Evolutionary conservation across 768 basidiomycete genomes (phyloP).

Genomic region (Gautieria morchelliformis): DNA sequence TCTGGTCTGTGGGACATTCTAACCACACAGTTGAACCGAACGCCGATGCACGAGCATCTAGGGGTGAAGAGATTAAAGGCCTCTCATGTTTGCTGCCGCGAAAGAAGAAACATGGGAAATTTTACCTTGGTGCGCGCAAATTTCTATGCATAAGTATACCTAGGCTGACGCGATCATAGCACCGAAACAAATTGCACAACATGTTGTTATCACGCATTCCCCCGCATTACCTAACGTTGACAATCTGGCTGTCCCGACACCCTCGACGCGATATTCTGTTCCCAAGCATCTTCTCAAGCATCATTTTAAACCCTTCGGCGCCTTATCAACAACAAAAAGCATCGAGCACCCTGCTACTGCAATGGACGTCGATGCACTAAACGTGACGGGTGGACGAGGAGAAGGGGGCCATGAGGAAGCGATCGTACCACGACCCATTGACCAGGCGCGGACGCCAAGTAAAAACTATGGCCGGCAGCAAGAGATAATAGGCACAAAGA

Average conservation of each 20-base stretch:
- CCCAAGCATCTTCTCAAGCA: slow-evolving; percentile 55
- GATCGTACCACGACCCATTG: slow-evolving; percentile 13
- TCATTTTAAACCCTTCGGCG: slow-evolving; percentile 51
- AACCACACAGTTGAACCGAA: background rate
- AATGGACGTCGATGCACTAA: slow-evolving; percentile 17
- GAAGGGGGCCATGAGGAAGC: slow-evolving; percentile 10
- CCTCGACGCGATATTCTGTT: slow-evolving; percentile 45
- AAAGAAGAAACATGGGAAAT: slow-evolving; percentile 45
- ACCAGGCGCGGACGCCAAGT: background rate
- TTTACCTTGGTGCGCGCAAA: slow-evolving; percentile 42
- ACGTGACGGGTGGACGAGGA: background rate
- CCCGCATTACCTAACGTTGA: slow-evolving; percentile 17
- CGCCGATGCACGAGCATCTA: slow-evolving; percentile 22
- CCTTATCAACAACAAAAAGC: slow-evolving; percentile 22
- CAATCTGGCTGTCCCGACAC: slow-evolving; percentile 14
- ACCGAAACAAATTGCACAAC: slow-evolving; percentile 48
- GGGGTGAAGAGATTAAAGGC: slow-evolving; percentile 55
- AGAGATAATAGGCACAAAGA: slow-evolving; percentile 29
- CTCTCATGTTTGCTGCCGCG: slow-evolving; percentile 59
- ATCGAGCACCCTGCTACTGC: background rate
- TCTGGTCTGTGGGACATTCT: slow-evolving; percentile 51
- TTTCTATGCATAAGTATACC: background rate
- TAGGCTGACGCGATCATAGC: slow-evolving; percentile 26
- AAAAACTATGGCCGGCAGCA: background rate
- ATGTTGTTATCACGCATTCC: slow-evolving; percentile 43